Evolutionary conservation across 805 yeast genomes (phyloP).

Genomic region (Candida gorgasii): DNA sequence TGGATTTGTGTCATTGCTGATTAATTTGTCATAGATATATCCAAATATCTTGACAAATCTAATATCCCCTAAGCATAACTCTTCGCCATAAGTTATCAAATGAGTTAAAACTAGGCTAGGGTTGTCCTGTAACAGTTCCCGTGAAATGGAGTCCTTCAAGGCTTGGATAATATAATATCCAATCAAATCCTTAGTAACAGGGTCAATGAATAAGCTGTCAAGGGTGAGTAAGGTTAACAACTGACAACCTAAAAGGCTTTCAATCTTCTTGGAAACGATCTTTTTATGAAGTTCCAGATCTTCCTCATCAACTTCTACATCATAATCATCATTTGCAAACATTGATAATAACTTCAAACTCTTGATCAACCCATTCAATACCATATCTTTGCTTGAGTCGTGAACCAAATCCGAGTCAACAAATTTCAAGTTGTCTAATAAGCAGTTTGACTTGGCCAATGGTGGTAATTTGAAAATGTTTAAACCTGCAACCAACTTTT

Average conservation of each 20-base stretch:
- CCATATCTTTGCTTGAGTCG: not conserved
- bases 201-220: not conserved
- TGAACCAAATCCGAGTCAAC: constrained; percentile 1
- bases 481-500: not conserved
- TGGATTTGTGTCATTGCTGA: not conserved
- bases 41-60: constrained; percentile 1
- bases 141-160: not conserved
- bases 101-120: not conserved
- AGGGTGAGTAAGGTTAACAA: not conserved
- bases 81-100: not conserved
- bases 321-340: constrained; percentile 12
- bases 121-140: too few species aligned
- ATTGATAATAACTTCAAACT: constrained; percentile 11
- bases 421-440: constrained; percentile 6
- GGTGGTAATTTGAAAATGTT: constrained; percentile 12
- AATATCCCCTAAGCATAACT: not conserved
- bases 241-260: constrained; percentile 5
- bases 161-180: not conserved
- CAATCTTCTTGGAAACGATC: constrained; percentile 7
- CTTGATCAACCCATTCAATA: constrained; percentile 6
- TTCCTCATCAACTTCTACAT: not conserved
- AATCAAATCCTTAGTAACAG: not conserved
- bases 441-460: constrained; percentile 9
- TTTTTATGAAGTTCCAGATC: constrained; percentile 1
- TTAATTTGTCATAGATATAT: not conserved